Evolutionary conservation across 2,329 filamentous ascomycete genomes (phyloP).

Genomic region (Botrytis byssoidea): DNA sequence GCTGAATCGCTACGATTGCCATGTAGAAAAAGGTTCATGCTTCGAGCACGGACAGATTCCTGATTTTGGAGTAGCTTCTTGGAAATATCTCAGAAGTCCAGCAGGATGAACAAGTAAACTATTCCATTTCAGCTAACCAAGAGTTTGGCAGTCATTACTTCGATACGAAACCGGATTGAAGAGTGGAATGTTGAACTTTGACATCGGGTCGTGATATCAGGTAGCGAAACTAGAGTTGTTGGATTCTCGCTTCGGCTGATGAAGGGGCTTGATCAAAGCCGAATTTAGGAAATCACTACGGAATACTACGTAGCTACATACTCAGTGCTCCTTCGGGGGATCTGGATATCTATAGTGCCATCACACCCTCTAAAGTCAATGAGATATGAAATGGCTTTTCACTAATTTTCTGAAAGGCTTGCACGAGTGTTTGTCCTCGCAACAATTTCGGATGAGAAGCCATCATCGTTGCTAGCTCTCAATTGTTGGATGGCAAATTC

Average conservation of each 20-base stretch:
- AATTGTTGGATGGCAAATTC: not conserved
- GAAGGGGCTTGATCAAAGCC: not conserved
- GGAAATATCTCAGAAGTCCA: not conserved
- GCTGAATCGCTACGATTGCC: not conserved
- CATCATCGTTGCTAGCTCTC: not conserved
- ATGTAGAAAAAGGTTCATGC: not conserved
- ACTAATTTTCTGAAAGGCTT: not conserved
- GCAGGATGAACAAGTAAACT: not conserved
- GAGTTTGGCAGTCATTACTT: not conserved
- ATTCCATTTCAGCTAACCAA: not conserved
- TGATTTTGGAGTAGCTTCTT: not conserved
- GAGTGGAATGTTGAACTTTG: not conserved
- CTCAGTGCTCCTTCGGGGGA: not conserved
- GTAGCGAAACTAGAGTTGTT: not conserved
- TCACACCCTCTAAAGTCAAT: not conserved
- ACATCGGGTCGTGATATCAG: not conserved
- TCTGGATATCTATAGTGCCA: not conserved
- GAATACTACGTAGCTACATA: not conserved
- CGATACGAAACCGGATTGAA: not conserved
- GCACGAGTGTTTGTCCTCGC: not conserved
- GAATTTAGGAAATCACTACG: not conserved
- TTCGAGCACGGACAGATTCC: not conserved
- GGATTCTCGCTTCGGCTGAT: slow-evolving; percentile 4
- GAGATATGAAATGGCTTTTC: not conserved
- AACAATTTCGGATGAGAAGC: not conserved